phyloP scores from a whole-genome alignment of 2,329 filamentous ascomycete genomes.

The Aureobasidium vineae region DNA sequence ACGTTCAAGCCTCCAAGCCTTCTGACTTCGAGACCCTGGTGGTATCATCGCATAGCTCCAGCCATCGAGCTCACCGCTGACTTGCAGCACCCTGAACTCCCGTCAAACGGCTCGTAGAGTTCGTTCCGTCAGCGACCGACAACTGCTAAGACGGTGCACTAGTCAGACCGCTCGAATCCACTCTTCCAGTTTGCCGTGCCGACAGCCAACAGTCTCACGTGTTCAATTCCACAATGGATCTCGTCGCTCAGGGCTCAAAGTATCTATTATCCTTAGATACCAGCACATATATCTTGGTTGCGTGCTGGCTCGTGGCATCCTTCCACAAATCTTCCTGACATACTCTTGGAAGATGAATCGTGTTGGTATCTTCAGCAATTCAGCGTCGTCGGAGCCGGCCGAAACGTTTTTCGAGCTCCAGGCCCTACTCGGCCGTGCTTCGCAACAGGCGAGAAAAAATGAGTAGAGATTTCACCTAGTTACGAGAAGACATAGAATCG shows the following conservation, averaged over 20 bases:
- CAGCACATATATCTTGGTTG: neutral
- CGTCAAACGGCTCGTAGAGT: constrained; percentile 19
- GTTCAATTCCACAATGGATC: neutral
- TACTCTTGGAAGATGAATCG: neutral
- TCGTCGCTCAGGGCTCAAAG: neutral
- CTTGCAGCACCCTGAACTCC: neutral
- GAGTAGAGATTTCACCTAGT: constrained; percentile 5
- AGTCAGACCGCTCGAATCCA: constrained; percentile 16
- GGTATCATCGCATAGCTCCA: constrained; percentile 5
- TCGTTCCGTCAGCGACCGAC: constrained; percentile 6
- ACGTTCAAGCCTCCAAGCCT: neutral
- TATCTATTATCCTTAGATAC: neutral
- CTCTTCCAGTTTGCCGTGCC: neutral
- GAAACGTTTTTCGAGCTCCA: constrained; percentile 12
- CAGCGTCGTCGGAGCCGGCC: constrained; percentile 19
- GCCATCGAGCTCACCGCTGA: constrained; percentile 13
- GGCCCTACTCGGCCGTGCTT: constrained; percentile 23
- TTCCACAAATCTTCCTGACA: neutral
- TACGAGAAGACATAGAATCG: neutral
- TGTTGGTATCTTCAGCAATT: neutral
- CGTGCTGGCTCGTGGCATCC: no score
- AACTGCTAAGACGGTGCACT: constrained; percentile 5
- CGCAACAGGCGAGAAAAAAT: constrained; percentile 18
- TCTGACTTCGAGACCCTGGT: neutral
- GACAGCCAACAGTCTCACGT: constrained; percentile 22